Evolutionary conservation across 495 filamentous ascomycete genomes (phyloP), one percentile per base, ranked within the genome.

Genomic region (Penicillium canescens): DNA sequence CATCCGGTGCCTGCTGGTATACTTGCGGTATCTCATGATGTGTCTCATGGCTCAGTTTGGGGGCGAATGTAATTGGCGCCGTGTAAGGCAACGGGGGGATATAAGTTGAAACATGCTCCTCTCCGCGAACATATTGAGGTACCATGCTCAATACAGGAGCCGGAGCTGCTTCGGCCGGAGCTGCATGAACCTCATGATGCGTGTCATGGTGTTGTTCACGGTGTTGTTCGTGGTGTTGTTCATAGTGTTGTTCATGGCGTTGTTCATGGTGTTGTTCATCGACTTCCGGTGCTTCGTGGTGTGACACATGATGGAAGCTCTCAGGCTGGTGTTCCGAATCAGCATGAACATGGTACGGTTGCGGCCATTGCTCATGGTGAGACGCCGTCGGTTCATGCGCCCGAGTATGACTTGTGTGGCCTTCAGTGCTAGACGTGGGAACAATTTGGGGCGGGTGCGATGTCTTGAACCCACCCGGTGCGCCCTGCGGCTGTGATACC

Each of bases 81-180:
- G 57, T 37, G 48, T 59, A 35, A 2, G 57, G 40, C 20, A 55
- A 41, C 18, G 57, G 61, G 7, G 59, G 61, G 42, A 75, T 59
- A 45, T 69, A 76, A 1, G 70, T 63, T 31, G 65, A 69, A 13
- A 73, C 57, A 47, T 75, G 65, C 48, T 78, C 74, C 60, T 76
- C 73, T 42, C 73, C 75, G 14, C 69, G 70, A n/a, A 78, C 75
- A 51, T 76, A 78, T 28, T 70, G 72, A 7, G 75, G 73, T 16
- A 78, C 75, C 20, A 61, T 68, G 48, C 73, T 78, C 24, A 66
- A 40, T 3, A 74, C 42, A 6, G 71, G 68, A 3, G 46, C 23
- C 2, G 38, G 7, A 5, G 36, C 4, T 10, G 39, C 2, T 52
- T 20, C 24, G 16, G 12, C 16, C 10, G 35, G 33, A 7, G 31